Evolutionary conservation across 495 filamentous ascomycete genomes (phyloP), one percentile per base, ranked within the genome.

Genomic region (Jackrogersella multiformis): DNA sequence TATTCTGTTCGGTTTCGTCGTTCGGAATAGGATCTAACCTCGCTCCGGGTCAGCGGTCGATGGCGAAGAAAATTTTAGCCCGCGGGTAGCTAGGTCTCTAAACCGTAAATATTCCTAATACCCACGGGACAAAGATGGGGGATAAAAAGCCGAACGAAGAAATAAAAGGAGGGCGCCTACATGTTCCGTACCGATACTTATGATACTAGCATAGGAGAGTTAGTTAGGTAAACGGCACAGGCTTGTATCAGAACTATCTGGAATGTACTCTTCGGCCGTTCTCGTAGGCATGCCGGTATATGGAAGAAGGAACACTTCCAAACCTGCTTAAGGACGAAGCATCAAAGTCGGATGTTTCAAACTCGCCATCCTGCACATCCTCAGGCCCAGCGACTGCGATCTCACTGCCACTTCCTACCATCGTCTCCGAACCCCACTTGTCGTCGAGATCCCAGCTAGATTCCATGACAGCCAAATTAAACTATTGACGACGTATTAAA

Each of bases 111-210:
- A 28, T 20, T 21, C 8, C 23, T 28, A 30, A 32, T 9, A 32
- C 0, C 26, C 3, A n/a, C 24, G n/a, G 9, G 3, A 2, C 32
- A 32, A n/a, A 49, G 5, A 16, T 18, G 5, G 8, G 26, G 9
- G 6, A 9, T 9, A 18, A 18, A 3, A 9, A 26, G n/a, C 13
- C 15, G 5, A 32, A 26, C 12, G 15, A 2, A 18, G n/a, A 20
- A 15, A 32, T 8, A 15, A 18, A 32, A 10, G 5, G 0, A 9
- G 5, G 9, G 12, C 75, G 83, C 61, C n/a, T 58, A 64, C 61
- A 76, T 41, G 59, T 57, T 16, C 64, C 73, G 8, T 66, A 41
- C 12, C 54, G 61, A 44, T 64, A 64, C 13, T 58, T 64, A 16
- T 64, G 61, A 20, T 64, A 64, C 61, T 64, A 30, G 20, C 16